Conservation (phyloP, 495 filamentous ascomycete species). For the Haplographium delicatum region DNA sequence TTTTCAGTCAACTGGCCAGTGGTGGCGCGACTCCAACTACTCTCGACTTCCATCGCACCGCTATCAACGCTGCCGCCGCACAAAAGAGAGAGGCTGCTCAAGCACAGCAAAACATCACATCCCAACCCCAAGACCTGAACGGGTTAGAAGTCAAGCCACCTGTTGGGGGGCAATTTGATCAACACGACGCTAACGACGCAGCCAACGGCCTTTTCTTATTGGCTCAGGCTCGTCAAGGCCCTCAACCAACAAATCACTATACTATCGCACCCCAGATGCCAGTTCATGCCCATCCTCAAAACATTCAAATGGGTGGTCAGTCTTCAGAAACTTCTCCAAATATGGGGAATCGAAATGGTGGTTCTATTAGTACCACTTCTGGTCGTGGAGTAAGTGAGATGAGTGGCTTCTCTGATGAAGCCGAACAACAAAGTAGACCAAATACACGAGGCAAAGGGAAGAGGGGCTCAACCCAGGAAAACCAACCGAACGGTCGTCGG, state of each 20-base stretch:
- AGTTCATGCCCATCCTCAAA: slow-evolving; percentile 14
- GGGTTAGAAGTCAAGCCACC: slow-evolving; percentile 35
- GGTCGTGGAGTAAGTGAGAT: slow-evolving; percentile 60
- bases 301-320: slow-evolving; percentile 18
- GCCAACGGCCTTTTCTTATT: slow-evolving; percentile 93
- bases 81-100: slow-evolving; percentile 36
- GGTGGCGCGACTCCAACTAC: slow-evolving; percentile 84
- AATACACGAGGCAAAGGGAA: slow-evolving; percentile 65
- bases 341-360: slow-evolving; percentile 37
- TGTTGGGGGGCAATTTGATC: slow-evolving; percentile 61
- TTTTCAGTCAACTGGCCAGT: slow-evolving; percentile 73
- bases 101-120: slow-evolving; percentile 30
- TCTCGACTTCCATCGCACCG: slow-evolving; percentile 91
- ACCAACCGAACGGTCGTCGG: slow-evolving; percentile 46
- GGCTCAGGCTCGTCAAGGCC: slow-evolving; percentile 48
- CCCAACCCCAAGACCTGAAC: slow-evolving; percentile 44
- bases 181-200: slow-evolving; percentile 88
- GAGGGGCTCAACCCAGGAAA: slow-evolving; percentile 40
- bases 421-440: slow-evolving; percentile 58
- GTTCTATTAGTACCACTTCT: slow-evolving; percentile 37
- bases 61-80: slow-evolving; percentile 70
- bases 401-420: slow-evolving; percentile 68
- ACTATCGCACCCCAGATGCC: slow-evolving; percentile 27
- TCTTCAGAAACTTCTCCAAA: slow-evolving; percentile 38
- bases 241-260: slow-evolving; percentile 37